phyloP scores from a whole-genome alignment of 2,329 filamentous ascomycete species.

The Microcyclospora pomicola region DNA sequence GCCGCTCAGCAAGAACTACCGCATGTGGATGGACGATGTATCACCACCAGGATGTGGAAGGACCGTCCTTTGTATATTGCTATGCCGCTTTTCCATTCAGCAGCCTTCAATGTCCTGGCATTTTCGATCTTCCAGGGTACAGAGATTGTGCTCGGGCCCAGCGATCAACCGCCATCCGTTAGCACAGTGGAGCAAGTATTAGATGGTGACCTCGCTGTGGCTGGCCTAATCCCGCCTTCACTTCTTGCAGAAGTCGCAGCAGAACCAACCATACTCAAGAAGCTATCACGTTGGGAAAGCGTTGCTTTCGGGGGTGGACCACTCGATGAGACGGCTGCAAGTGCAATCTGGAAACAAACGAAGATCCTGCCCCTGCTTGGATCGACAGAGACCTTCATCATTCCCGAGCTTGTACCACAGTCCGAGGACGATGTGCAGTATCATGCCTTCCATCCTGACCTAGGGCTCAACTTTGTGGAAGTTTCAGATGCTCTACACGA shows the following conservation, averaged over 20 bases:
- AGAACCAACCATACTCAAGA: constrained; percentile 1
- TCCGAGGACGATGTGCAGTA: constrained; percentile 5
- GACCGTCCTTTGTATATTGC: constrained; percentile 3
- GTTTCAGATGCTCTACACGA: background rate
- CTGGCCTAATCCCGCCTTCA: constrained; percentile 6
- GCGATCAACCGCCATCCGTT: constrained; percentile 3
- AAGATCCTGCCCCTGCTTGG: constrained; percentile 4
- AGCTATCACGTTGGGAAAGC: constrained; percentile 3
- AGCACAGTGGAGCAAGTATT: constrained; percentile 3
- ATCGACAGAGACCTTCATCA: constrained; percentile 5
- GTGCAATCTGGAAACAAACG: constrained; percentile 3
- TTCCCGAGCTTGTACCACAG: constrained; percentile 5
- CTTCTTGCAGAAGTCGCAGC: constrained; percentile 3
- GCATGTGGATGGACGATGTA: constrained; percentile 2
- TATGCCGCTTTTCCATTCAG: constrained; percentile 7
- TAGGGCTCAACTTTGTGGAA: constrained; percentile 2
- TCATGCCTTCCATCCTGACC: constrained; percentile 1
- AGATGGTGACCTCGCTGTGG: constrained; percentile 1
- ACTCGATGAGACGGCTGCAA: constrained; percentile 1
- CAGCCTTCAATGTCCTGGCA: constrained; percentile 7
- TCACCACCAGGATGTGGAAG: constrained; percentile 2
- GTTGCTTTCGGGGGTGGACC: constrained; percentile 7
- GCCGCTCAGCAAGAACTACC: constrained; percentile 3
- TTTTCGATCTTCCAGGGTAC: constrained; percentile 7
- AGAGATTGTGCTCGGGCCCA: constrained; percentile 4